A percentile compares a stretch with the other conserved stretches of the same genome.
These are phyloP conservation scores for Leccinum insigne DNA, from an alignment of 1,284 basidiomycete species.

Conservation along the genomic window DNA sequence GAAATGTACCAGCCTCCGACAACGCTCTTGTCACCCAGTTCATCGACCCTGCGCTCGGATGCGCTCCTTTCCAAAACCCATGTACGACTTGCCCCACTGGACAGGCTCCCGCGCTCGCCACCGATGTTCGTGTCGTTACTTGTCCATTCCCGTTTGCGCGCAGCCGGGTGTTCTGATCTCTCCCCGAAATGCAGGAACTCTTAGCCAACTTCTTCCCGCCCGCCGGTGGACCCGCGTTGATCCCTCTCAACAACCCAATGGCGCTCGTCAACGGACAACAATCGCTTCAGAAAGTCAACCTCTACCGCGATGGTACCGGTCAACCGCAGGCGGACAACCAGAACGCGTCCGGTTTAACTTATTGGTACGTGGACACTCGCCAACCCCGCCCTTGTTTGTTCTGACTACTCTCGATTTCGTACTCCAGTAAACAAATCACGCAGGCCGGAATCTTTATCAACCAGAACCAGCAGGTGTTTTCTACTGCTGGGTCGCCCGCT, in stretches of 20 bases:
- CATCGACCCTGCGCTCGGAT: constrained; percentile 27
- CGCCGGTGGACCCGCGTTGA: constrained; percentile 22
- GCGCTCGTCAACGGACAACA: constrained; percentile 25
- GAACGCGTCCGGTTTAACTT: constrained; percentile 23
- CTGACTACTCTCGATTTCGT: neutral
- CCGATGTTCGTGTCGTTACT: constrained; percentile 20
- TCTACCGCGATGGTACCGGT: constrained; percentile 29
- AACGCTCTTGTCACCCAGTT: constrained; percentile 27
- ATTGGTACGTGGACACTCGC: constrained; percentile 19
- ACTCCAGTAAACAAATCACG: constrained; percentile 22
- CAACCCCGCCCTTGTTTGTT: neutral
- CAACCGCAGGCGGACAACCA: constrained; percentile 24
- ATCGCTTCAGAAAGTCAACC: constrained; percentile 28
- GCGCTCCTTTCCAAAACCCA: constrained; percentile 25
- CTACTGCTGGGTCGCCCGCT: constrained; percentile 21
- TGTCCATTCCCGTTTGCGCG: neutral
- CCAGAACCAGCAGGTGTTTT: constrained; percentile 21
- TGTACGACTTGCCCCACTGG: constrained; percentile 26
- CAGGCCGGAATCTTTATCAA: constrained; percentile 28
- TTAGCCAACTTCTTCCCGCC: constrained; percentile 28
- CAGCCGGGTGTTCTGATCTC: neutral
- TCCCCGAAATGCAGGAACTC: constrained; percentile 19
- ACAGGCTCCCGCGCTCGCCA: constrained; percentile 21
- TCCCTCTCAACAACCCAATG: constrained; percentile 30
- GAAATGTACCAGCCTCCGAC: constrained; percentile 20